Evolutionary conservation across 805 yeast genomes (phyloP).

Genomic region (Spathaspora sp.): DNA sequence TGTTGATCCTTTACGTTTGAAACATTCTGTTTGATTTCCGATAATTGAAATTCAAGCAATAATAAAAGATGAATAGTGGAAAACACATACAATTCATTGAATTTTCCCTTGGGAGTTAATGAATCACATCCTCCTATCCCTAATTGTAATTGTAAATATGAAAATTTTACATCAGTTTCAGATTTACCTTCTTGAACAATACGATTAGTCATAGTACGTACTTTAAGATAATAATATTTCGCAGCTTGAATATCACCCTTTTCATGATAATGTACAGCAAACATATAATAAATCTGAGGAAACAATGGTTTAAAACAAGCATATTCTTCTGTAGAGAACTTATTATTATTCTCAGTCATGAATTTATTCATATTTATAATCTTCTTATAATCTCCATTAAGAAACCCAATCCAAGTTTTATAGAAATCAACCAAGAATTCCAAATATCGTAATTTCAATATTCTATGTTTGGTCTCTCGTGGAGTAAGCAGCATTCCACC

Average conservation of each 20-base stretch:
- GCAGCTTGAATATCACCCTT: constrained; percentile 34
- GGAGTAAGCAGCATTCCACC: constrained; percentile 8
- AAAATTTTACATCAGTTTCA: neutral
- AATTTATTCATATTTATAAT: constrained; percentile 26
- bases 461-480: constrained; percentile 17
- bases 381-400: constrained; percentile 19
- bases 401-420: constrained; percentile 33
- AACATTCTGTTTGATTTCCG: constrained; percentile 1
- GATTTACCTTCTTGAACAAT: neutral
- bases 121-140: constrained; percentile 22
- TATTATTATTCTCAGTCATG: constrained; percentile 31
- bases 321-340: constrained; percentile 38
- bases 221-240: constrained; percentile 35
- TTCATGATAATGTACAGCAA: constrained; percentile 37
- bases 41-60: constrained; percentile 20
- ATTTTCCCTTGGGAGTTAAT: constrained; percentile 12
- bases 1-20: neutral
- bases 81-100: constrained; percentile 25
- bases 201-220: constrained; percentile 16
- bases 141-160: constrained; percentile 13
- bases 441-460: constrained; percentile 26
- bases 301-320: constrained; percentile 31
- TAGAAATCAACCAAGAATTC: constrained; percentile 30
- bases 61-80: constrained; percentile 26
- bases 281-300: constrained; percentile 36